A percentile compares a stretch with the other conserved stretches of the same genome.
Conservation (phyloP, 140 eudicot genomes). For the Bidens hawaiensis region DNA sequence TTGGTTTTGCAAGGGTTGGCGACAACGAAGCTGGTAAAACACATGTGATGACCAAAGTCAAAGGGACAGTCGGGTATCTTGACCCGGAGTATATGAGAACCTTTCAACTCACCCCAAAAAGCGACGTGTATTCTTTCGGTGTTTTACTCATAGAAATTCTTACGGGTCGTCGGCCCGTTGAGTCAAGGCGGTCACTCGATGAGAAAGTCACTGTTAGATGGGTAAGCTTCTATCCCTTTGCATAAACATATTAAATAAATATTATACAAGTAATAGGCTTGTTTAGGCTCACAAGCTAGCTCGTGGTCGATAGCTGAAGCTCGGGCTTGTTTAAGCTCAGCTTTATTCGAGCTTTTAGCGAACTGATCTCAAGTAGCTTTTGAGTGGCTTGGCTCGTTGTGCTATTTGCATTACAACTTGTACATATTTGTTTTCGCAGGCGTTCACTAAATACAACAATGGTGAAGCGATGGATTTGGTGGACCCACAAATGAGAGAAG, state of each 20-base stretch:
- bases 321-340: too few species aligned
- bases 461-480: conserved; percentile 57
- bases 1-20: conserved; percentile 87
- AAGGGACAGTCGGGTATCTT: conserved; percentile 97
- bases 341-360: too few species aligned
- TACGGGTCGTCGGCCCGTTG: conserved; percentile 97
- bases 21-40: conserved; percentile 67
- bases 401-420: conserved; percentile 1
- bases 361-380: too few species aligned
- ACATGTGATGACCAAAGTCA: conserved; percentile 80
- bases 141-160: conserved; percentile 73
- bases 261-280: too few species aligned
- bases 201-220: conserved; percentile 88
- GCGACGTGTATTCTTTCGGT: conserved; percentile 95
- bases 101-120: conserved; percentile 79
- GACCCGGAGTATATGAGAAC: conserved; percentile 99
- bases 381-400: too few species aligned
- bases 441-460: conserved; percentile 50
- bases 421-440: conserved; percentile 39
- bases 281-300: too few species aligned
- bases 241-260: neutral
- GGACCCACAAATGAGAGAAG: conserved; percentile 71
- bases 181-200: conserved; percentile 46
- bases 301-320: too few species aligned
- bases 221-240: conserved; percentile 46